These are phyloP conservation scores for Naegleria lovaniensis DNA, from an alignment of 208 protist species.

Conservation along the genomic window DNA sequence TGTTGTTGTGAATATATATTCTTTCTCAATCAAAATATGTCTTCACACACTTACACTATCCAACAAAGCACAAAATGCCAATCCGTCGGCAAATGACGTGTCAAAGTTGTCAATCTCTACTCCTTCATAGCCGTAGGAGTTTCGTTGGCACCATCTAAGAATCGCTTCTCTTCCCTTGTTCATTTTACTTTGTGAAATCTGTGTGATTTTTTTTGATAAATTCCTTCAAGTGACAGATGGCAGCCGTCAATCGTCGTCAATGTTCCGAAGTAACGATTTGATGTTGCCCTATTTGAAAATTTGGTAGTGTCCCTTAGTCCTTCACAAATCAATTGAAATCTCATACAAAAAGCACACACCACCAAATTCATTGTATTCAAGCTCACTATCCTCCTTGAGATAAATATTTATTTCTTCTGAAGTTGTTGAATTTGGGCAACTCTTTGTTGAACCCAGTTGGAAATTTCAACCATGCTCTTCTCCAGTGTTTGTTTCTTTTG, in stretches of 20 bases:
- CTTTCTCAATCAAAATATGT: no score
- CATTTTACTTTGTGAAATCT: not conserved
- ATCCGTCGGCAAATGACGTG: not conserved
- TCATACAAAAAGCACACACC: no score
- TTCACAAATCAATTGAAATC: no score
- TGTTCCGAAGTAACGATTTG: no score
- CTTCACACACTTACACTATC: not conserved
- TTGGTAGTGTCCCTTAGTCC: no score
- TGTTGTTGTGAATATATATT: no score
- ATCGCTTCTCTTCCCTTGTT: not conserved
- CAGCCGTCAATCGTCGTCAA: no score
- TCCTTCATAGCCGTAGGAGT: not conserved
- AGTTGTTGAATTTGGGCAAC: conserved; percentile 9
- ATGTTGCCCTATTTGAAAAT: no score
- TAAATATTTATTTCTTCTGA: not conserved
- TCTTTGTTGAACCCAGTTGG: conserved; percentile 21
- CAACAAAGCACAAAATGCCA: not conserved
- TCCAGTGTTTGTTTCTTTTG: not conserved
- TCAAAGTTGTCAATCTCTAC: not conserved
- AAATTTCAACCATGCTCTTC: not conserved
- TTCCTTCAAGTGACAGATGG: no score
- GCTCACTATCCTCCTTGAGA: no score
- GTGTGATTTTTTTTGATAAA: no score
- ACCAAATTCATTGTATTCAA: not conserved
- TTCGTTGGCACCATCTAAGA: conserved; percentile 8